These are phyloP conservation scores for Bryoglossum gracile DNA, from an alignment of 495 filamentous ascomycete species.

Conservation along the genomic window DNA sequence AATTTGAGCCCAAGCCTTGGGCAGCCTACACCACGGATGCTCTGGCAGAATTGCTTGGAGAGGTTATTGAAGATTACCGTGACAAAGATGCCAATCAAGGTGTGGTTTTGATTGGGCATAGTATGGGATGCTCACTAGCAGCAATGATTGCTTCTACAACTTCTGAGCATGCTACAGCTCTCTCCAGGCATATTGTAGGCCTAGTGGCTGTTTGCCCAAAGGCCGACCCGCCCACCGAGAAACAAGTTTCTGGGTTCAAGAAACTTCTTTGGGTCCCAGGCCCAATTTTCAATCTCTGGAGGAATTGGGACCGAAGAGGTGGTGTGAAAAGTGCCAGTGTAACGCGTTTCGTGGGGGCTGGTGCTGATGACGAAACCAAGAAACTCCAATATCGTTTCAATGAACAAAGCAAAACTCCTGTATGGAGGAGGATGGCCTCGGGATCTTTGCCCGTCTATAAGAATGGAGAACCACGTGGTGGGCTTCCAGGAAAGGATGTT, in stretches of 20 bases:
- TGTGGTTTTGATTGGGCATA: slow-evolving; percentile 79
- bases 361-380: slow-evolving; percentile 67
- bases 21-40: slow-evolving; percentile 71
- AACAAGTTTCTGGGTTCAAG: slow-evolving; percentile 43
- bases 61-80: slow-evolving; percentile 64
- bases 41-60: slow-evolving; percentile 64
- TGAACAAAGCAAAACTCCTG: slow-evolving; percentile 67
- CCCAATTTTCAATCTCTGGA: slow-evolving; percentile 68
- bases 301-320: slow-evolving; percentile 74
- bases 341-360: slow-evolving; percentile 64
- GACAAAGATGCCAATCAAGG: slow-evolving; percentile 59
- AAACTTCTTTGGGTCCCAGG: slow-evolving; percentile 59
- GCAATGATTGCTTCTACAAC: slow-evolving; percentile 62
- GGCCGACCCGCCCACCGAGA: slow-evolving; percentile 50
- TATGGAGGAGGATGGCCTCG: slow-evolving; percentile 79
- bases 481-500: slow-evolving; percentile 58
- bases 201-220: slow-evolving; percentile 75
- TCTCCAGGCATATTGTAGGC: slow-evolving; percentile 62
- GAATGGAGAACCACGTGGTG: slow-evolving; percentile 44
- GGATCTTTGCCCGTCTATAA: slow-evolving; percentile 55
- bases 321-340: slow-evolving; percentile 74
- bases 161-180: slow-evolving; percentile 27
- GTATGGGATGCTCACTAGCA: slow-evolving; percentile 76
- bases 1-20: slow-evolving; percentile 64
- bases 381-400: slow-evolving; percentile 79